These are phyloP conservation scores for Cutaneotrichosporon cyanovorans DNA, from an alignment of 1,284 basidiomycete species.

Conservation along the genomic window DNA sequence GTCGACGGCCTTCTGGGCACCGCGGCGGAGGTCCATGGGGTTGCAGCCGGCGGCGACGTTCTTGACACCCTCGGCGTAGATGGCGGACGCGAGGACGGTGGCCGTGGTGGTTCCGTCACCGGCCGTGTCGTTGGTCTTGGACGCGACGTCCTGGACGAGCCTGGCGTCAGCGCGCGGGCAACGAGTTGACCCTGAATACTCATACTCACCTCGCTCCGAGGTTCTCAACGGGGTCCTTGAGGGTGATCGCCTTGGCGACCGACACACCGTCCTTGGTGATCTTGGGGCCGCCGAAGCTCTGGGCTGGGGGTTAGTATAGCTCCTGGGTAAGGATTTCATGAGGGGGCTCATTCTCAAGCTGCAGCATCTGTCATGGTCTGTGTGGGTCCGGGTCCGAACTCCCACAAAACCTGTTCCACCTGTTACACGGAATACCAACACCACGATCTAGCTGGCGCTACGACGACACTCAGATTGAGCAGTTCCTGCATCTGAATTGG, in stretches of 20 bases:
- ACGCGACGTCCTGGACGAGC: conserved; percentile 89
- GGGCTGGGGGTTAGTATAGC: conserved; percentile 43
- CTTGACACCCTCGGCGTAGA: conserved; percentile 98
- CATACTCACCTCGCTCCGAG: conserved; percentile 85
- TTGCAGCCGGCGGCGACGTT: conserved; percentile 97
- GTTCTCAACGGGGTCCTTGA: conserved; percentile 99
- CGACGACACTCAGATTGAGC: too few relatives aligned
- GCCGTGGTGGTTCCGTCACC: conserved; percentile 98
- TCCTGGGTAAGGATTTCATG: too few relatives aligned
- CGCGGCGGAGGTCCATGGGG: conserved; percentile 97
- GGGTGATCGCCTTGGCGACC: conserved; percentile 86
- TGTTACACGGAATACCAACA: too few relatives aligned
- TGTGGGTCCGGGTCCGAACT: too few relatives aligned
- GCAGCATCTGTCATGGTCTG: too few relatives aligned
- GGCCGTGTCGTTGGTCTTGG: conserved; percentile 94
- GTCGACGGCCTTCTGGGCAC: conserved; percentile 92
- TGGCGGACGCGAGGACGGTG: conserved; percentile 91
- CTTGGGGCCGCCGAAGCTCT: conserved; percentile 94
- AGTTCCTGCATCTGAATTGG: too few relatives aligned
- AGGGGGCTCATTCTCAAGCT: too few relatives aligned
- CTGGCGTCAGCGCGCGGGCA: conserved; percentile 47
- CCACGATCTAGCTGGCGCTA: too few relatives aligned
- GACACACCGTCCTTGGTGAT: conserved; percentile 99
- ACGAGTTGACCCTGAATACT: too few relatives aligned
- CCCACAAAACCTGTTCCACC: too few relatives aligned